A percentile compares a stretch with the other conserved stretches of the same genome.
Evolutionary conservation across 2,329 filamentous ascomycete genomes (phyloP).

Genomic region (Metarhizium anisopliae): DNA sequence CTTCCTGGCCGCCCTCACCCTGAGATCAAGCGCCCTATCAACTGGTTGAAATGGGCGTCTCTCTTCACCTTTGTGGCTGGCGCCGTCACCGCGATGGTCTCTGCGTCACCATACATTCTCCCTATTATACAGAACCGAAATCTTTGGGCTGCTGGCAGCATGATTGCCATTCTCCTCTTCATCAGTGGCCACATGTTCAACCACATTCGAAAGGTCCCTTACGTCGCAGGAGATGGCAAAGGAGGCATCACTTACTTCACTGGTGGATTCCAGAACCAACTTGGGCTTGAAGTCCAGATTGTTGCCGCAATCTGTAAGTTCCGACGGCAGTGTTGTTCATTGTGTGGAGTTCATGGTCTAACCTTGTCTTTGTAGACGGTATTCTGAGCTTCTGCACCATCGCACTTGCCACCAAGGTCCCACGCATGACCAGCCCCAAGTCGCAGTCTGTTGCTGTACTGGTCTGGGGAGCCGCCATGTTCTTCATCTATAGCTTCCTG

Average conservation of each 20-base stretch:
- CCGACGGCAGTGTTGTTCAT: not conserved
- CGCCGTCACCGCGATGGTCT: slow-evolving; percentile 55
- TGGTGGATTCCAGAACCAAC: slow-evolving; percentile 85
- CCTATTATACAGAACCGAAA: slow-evolving; percentile 85
- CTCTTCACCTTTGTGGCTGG: slow-evolving; percentile 62
- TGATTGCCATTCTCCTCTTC: slow-evolving; percentile 86
- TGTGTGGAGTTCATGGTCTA: slow-evolving; percentile 9
- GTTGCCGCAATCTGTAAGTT: slow-evolving; percentile 82
- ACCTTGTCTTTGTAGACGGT: slow-evolving; percentile 39
- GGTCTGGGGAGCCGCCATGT: slow-evolving; percentile 66
- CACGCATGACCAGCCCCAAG: slow-evolving; percentile 70
- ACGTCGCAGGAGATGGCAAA: slow-evolving; percentile 74
- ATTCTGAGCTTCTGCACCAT: slow-evolving; percentile 85
- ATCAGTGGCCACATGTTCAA: slow-evolving; percentile 99
- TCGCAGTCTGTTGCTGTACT: slow-evolving; percentile 75
- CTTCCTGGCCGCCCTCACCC: slow-evolving; percentile 73
- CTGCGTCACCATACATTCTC: slow-evolving; percentile 68
- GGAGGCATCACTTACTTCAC: slow-evolving; percentile 89
- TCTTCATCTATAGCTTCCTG: slow-evolving; percentile 86
- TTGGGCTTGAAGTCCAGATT: slow-evolving; percentile 91
- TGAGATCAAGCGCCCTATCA: slow-evolving; percentile 71
- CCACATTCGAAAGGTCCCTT: slow-evolving; percentile 92
- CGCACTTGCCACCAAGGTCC: slow-evolving; percentile 82
- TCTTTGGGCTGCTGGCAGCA: slow-evolving; percentile 81
- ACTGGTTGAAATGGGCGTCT: slow-evolving; percentile 69